Evolutionary conservation across 352 stramenopile species (phyloP), one percentile per base, ranked within the genome.

Genomic region (Phytophthora niederhauseri): DNA sequence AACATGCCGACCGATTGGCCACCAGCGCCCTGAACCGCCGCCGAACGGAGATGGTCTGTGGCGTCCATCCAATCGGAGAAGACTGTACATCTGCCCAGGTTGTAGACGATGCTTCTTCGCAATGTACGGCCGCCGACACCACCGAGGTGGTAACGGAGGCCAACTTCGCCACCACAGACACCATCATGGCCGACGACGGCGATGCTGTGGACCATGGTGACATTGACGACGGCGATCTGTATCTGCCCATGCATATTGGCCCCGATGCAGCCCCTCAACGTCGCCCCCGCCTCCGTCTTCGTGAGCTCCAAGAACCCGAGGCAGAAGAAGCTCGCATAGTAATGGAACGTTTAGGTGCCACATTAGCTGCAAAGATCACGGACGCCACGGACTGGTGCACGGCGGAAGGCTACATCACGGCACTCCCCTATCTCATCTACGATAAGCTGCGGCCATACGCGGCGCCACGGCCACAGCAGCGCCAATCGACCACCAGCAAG

Each of bases 1-100:
- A 4, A 3, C 51, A 71, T n/a, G 64, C 64, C 0, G 64, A 77
- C 20, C 64, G 60, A 15, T 65, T 73, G 26, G 57, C 63, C 3
- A 76, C 59, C 34, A 1, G 30, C 0, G 63, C 51, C 1, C 49
- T 73, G 2, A 38, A 69, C 38, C 19, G 6, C 2, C 24, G n/a
- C 1, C 1, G 14, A 0, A 57, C 34, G 3, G 8, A 14, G 19
- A 11, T 55, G 2, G 52, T 64, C 26, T 72, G 53, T 26, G 58
- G 34, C 2, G 45, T 54, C 3, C 57, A 61, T 38, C 5, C 34
- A 3, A n/a, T 12, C 12, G 36, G 36, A 45, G 36, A 0, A 6
- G 36, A n/a, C 4, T 45, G 12, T 19, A 45, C 36, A 45, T 19
- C 36, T 45, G 4, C 36, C 4, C 12, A n/a, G 36, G 15, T 45